phyloP scores from a whole-genome alignment of 139 green algal genomes.

The Picochlorum sp. region DNA sequence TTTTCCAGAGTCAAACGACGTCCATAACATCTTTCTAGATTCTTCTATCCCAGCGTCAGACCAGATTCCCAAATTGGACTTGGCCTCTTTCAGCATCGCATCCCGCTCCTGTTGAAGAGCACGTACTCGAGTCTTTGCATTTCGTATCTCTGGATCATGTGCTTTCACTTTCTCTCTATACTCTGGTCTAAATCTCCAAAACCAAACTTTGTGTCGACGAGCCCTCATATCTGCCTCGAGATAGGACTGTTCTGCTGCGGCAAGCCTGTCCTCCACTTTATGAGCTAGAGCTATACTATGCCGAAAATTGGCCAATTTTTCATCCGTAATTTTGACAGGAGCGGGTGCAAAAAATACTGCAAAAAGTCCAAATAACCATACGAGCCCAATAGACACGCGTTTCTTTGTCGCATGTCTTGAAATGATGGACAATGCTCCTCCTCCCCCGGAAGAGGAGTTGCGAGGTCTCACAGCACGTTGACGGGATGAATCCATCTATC shows the following conservation, averaged over 20 bases:
- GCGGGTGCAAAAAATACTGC: constrained; percentile 33
- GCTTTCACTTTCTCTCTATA: constrained; percentile 13
- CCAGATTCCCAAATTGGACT: constrained; percentile 43
- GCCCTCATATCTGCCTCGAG: constrained; percentile 3
- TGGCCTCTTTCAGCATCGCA: constrained; percentile 21
- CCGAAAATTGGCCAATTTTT: constrained; percentile 24
- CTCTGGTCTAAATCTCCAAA: constrained; percentile 36
- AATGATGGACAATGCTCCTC: not conserved
- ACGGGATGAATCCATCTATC: no score
- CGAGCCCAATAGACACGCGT: not conserved
- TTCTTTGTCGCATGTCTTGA: not conserved
- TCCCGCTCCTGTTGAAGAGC: constrained; percentile 10
- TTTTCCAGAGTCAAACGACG: constrained; percentile 40
- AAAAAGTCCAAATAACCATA: constrained; percentile 43
- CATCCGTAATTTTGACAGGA: constrained; percentile 28
- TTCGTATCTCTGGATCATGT: constrained; percentile 1
- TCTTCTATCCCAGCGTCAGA: constrained; percentile 41
- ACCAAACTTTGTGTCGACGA: constrained; percentile 35
- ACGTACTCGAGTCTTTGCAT: constrained; percentile 10
- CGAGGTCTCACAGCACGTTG: no score
- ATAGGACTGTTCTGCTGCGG: not conserved
- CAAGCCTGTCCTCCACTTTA: not conserved
- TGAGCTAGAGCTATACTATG: constrained; percentile 12
- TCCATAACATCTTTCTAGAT: constrained; percentile 29
- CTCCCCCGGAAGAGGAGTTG: not conserved